These are phyloP conservation scores for Forsythia suspensa DNA, from an alignment of 257 asterid genomes.

Conservation along the genomic window DNA sequence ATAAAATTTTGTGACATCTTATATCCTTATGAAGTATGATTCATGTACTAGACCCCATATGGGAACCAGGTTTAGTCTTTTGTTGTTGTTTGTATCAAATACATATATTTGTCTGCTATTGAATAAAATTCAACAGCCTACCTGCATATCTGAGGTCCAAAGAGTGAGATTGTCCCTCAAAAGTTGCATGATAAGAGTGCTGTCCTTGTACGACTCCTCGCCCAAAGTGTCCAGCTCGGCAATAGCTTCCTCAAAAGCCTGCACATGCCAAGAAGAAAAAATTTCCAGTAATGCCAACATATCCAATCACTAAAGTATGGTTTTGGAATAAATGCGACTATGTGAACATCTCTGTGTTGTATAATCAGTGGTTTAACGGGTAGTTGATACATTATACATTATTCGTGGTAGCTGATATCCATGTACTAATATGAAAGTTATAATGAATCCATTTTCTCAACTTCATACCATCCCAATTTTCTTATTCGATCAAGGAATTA, in stretches of 20 bases:
- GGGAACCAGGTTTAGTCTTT: too few relatives aligned
- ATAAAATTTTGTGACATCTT: too few relatives aligned
- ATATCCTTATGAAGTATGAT: too few relatives aligned
- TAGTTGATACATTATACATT: not conserved
- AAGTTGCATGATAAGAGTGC: constrained; percentile 74
- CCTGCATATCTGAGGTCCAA: constrained; percentile 78
- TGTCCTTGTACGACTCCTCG: constrained; percentile 68
- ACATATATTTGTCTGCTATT: too few relatives aligned
- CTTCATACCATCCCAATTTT: not conserved
- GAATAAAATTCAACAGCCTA: not conserved
- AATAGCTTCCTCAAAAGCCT: constrained; percentile 72
- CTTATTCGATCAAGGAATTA: not conserved
- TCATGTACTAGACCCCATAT: too few relatives aligned
- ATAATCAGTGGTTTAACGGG: too few relatives aligned
- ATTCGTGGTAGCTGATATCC: not conserved
- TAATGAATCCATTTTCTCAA: not conserved
- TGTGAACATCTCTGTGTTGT: not conserved
- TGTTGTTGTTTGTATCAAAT: too few relatives aligned
- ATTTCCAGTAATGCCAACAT: too few relatives aligned
- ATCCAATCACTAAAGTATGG: not conserved
- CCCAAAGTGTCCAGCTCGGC: constrained; percentile 68
- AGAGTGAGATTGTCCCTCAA: constrained; percentile 74
- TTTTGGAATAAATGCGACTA: too few relatives aligned
- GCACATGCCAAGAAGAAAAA: not conserved
- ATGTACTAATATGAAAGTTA: not conserved